Conservation (phyloP, 2,329 filamentous ascomycete genomes). For the Elsinoe batatas region DNA sequence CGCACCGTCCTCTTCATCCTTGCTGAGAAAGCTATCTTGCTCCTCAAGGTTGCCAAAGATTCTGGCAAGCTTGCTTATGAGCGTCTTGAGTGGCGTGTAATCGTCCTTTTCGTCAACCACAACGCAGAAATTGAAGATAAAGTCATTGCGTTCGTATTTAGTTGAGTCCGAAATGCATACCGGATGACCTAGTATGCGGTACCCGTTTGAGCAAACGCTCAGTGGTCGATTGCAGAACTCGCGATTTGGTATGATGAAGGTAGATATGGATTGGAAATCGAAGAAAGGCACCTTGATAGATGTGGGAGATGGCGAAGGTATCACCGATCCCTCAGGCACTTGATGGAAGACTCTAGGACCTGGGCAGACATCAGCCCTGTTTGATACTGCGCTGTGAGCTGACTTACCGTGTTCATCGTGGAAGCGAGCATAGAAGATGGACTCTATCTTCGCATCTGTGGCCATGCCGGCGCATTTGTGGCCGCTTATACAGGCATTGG, state of each 20-base stretch:
- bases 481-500: too few species aligned
- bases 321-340: constrained; percentile 52
- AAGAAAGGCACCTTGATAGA: constrained; percentile 54
- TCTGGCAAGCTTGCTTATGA: constrained; percentile 75
- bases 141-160: constrained; percentile 80
- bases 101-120: constrained; percentile 57
- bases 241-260: constrained; percentile 90
- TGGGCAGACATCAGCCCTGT: constrained; percentile 21
- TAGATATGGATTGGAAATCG: constrained; percentile 75
- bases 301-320: constrained; percentile 31
- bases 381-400: not conserved
- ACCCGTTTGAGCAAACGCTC: constrained; percentile 63
- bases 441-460: constrained; percentile 25
- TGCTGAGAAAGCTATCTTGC: constrained; percentile 73
- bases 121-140: constrained; percentile 96
- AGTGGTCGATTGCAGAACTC: constrained; percentile 90
- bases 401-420: constrained; percentile 45
- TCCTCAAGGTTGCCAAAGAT: constrained; percentile 86
- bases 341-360: constrained; percentile 55
- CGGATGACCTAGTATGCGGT: constrained; percentile 77
- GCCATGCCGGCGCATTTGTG: not conserved
- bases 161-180: constrained; percentile 67
- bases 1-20: constrained; percentile 37
- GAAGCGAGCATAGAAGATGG: constrained; percentile 59
- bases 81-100: constrained; percentile 54